Base-by-base conservation (phyloP, 116 monocot genomes). In the Papilionanthe hybrid region DNA sequence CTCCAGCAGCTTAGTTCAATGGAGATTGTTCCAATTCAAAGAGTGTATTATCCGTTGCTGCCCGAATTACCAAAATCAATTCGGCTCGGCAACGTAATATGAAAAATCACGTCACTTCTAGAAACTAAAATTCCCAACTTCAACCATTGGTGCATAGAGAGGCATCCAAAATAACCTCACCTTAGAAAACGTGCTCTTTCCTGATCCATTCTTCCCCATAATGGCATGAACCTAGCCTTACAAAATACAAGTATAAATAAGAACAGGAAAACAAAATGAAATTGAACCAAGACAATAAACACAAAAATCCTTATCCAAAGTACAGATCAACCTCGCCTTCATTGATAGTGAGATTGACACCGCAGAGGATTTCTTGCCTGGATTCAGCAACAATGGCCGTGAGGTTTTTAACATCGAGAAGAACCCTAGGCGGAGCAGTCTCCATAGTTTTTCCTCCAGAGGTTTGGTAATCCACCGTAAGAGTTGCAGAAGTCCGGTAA, bases 121-220 rank as follows among this genome's bases (percentile, higher is more conserved):
- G 7, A 20, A 25, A 25, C 25, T 63, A 63, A 22, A 63, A 37
- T 58, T 20, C 18, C 18, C 58, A 19, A 19, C 23, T 63, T 23
- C 63, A 63, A 69, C 17, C 0, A 17, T 69, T 69, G 37, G 30
- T 17, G 69, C 69, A 69, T 32, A 69, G 22, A 37, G 37, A 37
- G 3, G 15, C 37, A 32, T 69, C 69, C 32, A 37, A 15, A 72
- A 57, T 44, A 50, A 9, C 66, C 44, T 80, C 67, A 89, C 99
- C 95, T 95, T 99, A 0, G 93, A 87, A 72, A 95, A 86, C 7
- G 99, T 99, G 74, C 95, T 99, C 82, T 99, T 99, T 72, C 95
- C 99, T 2, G 99, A 99, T 18, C 99, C 99, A 75, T 99, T 99
- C 83, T 90, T 93, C 55, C 99, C 99, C 99, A 99, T 99, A 58